Evolutionary conservation across 73 alveolate species (phyloP), one percentile per base, ranked within the genome.

Genomic region (Paramecium tetraurelia): DNA sequence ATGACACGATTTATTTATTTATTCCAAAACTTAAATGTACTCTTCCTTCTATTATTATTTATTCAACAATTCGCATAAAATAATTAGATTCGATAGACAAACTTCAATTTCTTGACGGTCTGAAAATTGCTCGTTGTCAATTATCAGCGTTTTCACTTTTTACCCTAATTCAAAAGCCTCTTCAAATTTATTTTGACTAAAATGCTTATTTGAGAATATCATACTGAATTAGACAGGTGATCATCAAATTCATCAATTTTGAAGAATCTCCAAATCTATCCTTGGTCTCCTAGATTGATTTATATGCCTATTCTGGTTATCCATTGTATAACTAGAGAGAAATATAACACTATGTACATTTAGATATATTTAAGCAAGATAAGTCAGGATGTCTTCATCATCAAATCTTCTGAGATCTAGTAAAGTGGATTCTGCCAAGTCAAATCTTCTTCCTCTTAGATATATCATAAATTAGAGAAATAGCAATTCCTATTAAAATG

Each of bases 221-320:
- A 40, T 80, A 80, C 90, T 48, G 33, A 14, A 80, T 80, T 3
- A 80, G n/a, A 80, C 90, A 80, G 1, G 90, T 38, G 10, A 80
- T 48, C 70, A 41, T 41, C 18, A 80, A 46, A 80, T 80, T 80
- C 90, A 80, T 80, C 6, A 80, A 35, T 80, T 80, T 80, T 43
- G 76, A 59, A 22, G 90, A 80, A 31, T 80, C 90, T 12, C 90
- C 90, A 80, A 80, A 80, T 35, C 90, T 41, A 41, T 80, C 90
- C 12, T 80, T 80, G 4, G 90, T 80, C 8, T 80, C 90, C 20
- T 80, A 12, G 4, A 80, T 80, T 11, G 35, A 24, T 80, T 80
- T 80, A 16, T 20, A 43, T 44, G 90, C 90, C 21, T 80, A 80
- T 8, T 80, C 90, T 21, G 76, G 90, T 22, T 44, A 80, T 40